Base-by-base conservation (phyloP, 1,284 basidiomycete genomes). In the Ustilago esculenta region DNA sequence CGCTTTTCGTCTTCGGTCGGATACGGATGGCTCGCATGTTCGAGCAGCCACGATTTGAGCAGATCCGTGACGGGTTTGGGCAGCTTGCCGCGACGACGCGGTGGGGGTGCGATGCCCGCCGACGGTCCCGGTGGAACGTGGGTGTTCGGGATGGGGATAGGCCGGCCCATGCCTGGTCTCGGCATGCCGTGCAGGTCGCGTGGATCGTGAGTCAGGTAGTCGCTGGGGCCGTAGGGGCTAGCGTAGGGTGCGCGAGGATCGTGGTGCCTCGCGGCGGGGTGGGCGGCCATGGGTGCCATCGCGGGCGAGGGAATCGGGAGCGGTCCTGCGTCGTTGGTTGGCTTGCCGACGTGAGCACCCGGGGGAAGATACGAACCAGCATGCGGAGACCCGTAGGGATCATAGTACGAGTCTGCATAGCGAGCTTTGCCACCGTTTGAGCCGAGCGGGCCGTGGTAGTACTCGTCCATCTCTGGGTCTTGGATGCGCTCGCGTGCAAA, bases 1-100 rank as follows among this genome's bases (percentile, higher is more conserved):
- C 92, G 91, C 84, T 94, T 94, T 85, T 94, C 92, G 72, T 92
- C 90, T 80, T 94, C 91, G 66, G 88, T 90, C 20, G 92, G 92
- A 81, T 94, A 94, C 9, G 92, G 92, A 75, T 94, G 91, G 79
- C 91, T 90, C 3, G 90, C 90, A 79, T 94, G 91, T 60, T 89
- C 87, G 77, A 94, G 89, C 33, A 94, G 85, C 92, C 92, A 94
- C n/a, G 90, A 87, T 78, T 92, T 92, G 76, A 94, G 86, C 78
- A 89, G 90, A 82, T 93, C 91, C 18, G 91, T 93, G 39, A 92
- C 92, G 80, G 90, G 90, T 83, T 92, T 92, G 44, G 91, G 92
- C 12, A 93, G 86, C 83, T 93, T 93, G 43, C 92, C 91, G 53
- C 92, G 86, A 77, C 92, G 68, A 36, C 75, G 69, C 7, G 68